Evolutionary conservation across 1,284 basidiomycete genomes (phyloP), one percentile per base, ranked within the genome.

Genomic region (Cryptococcus jaspeensis): DNA sequence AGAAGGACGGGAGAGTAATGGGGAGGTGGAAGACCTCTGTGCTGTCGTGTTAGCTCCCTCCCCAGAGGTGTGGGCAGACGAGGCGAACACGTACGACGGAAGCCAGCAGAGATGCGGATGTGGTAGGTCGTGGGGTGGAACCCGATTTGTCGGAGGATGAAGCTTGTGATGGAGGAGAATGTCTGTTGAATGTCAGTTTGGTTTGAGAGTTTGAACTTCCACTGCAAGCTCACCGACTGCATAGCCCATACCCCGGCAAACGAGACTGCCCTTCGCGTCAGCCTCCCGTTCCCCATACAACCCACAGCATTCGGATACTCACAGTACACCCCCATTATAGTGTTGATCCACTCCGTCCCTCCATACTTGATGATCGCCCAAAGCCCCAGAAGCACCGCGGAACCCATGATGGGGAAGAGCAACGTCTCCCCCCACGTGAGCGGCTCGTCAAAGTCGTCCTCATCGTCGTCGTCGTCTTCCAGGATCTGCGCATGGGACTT

Each of bases 301-400:
- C 11, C 81, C 84, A 12, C 86, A 87, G 5, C 81, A 80, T 15
- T 87, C 23, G 16, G 84, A 81, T 63, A 91, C 74, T 67, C 58
- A 78, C 74, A 91, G 70, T 92, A 92, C 80, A 85, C 85, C 1
- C 76, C 76, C 28, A 80, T 54, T 22, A 77, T n/a, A 83, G 70
- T 53, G 60, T 76, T 76, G 61, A 96, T 86, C 87, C 89, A 91
- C 65, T 86, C 84, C 65, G 83, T 85, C 41, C 90, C 89, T 43
- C 90, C 76, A 71, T 87, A 93, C 70, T 86, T 73, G 52, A 77
- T 60, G 25, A 75, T 47, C 42, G 63, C 42, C 56, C 62, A 78
- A 16, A 78, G 59, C 0, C 63, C 60, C 50, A 77, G 48, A 7
- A 78, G 62, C n/a, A 72, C 73, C 6, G 65, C 56, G 16, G 68